Conservation (phyloP, 2,329 filamentous ascomycete genomes). For the Xylariales sp. region DNA sequence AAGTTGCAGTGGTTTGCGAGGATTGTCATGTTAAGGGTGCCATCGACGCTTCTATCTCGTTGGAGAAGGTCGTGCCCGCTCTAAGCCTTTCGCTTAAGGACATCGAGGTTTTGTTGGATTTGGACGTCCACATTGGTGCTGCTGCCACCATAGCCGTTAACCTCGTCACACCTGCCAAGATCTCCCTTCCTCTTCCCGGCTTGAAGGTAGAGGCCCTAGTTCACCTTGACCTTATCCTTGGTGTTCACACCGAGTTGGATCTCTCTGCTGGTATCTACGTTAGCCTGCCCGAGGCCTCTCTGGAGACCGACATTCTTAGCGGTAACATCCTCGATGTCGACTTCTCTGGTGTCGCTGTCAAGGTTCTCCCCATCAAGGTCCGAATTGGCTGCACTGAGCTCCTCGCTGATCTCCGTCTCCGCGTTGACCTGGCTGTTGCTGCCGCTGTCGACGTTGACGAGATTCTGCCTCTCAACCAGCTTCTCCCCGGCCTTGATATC, state of each 20-base stretch:
- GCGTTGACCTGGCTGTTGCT: conserved; percentile 58
- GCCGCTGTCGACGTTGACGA: conserved; percentile 50
- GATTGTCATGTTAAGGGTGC: conserved; percentile 63
- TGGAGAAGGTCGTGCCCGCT: conserved; percentile 56
- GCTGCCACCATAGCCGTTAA: conserved; percentile 63
- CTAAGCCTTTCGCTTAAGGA: conserved; percentile 60
- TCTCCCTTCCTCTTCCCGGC: conserved; percentile 57
- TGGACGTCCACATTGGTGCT: conserved; percentile 58
- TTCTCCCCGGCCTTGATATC: conserved; percentile 41
- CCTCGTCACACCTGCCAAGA: conserved; percentile 58
- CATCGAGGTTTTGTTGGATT: conserved; percentile 63
- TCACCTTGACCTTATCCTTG: conserved; percentile 64
- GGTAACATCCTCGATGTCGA: conserved; percentile 59
- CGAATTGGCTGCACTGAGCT: conserved; percentile 59
- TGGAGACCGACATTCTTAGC: conserved; percentile 56
- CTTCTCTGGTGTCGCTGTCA: conserved; percentile 62
- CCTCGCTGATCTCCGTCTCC: conserved; percentile 62
- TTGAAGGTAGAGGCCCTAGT: conserved; percentile 61
- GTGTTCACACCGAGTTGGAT: conserved; percentile 60
- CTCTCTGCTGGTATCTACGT: conserved; percentile 65
- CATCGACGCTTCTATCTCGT: conserved; percentile 57
- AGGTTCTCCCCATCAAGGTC: conserved; percentile 59
- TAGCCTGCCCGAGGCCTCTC: conserved; percentile 59
- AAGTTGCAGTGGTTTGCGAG: conserved; percentile 55
- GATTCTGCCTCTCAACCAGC: conserved; percentile 43